A percentile compares a stretch with the other conserved stretches of the same genome.
These are phyloP conservation scores for Neurospora sp. DNA, from an alignment of 495 filamentous ascomycete genomes.

Conservation along the genomic window DNA sequence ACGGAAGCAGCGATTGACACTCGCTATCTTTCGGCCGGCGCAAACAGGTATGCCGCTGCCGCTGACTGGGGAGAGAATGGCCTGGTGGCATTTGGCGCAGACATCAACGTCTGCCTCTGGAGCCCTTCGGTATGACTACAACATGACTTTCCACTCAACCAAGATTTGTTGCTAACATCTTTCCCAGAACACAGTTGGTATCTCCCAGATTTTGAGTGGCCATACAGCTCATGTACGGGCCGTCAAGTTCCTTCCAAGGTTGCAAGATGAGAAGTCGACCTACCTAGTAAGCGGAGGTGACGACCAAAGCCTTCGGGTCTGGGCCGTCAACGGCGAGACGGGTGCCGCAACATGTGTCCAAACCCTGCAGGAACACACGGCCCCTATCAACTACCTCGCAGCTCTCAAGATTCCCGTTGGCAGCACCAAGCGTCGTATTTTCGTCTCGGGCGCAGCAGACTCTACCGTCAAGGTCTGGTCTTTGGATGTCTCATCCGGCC, in stretches of 20 bases:
- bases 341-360: conserved; percentile 31
- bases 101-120: conserved; percentile 84
- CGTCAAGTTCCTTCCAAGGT: conserved; percentile 62
- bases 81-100: conserved; percentile 80
- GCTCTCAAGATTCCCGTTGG: conserved; percentile 31
- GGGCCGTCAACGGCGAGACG: conserved; percentile 36
- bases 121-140: conserved; percentile 56
- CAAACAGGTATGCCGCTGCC: conserved; percentile 78
- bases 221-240: conserved; percentile 77
- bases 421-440: conserved; percentile 29
- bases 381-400: conserved; percentile 71
- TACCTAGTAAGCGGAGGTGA: conserved; percentile 71
- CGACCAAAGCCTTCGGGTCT: conserved; percentile 69
- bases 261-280: conserved; percentile 31
- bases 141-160: background rate
- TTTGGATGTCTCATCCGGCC: conserved; percentile 29
- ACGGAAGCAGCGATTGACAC: conserved; percentile 10
- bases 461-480: conserved; percentile 73
- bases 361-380: conserved; percentile 52
- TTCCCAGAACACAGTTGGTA: conserved; percentile 46
- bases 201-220: conserved; percentile 62
- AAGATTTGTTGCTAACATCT: background rate
- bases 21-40: conserved; percentile 73
- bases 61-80: conserved; percentile 79
- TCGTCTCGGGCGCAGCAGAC: conserved; percentile 69